A percentile compares a stretch with the other conserved stretches of the same genome.
Conservation (phyloP, 2,329 filamentous ascomycete genomes). For the Colletotrichum sp. region DNA sequence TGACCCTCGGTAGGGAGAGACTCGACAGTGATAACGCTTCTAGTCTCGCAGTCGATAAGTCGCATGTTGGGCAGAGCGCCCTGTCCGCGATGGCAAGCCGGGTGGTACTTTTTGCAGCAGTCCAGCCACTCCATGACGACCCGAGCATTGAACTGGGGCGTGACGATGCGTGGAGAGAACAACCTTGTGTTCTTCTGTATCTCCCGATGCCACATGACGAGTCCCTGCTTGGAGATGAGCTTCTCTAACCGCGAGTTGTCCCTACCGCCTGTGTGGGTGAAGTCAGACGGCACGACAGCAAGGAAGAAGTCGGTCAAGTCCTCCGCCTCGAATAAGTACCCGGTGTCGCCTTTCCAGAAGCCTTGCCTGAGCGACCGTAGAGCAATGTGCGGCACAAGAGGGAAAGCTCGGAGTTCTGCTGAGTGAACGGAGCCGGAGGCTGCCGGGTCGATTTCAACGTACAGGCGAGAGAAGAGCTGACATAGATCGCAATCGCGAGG, state of each 20-base stretch:
- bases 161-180: neutral
- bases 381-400: neutral
- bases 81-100: neutral
- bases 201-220: constrained; percentile 3
- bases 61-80: neutral
- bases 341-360: neutral
- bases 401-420: neutral
- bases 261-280: neutral
- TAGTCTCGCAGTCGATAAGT: neutral
- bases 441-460: neutral
- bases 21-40: neutral
- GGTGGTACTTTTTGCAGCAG: neutral
- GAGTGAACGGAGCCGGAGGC: neutral
- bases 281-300: neutral
- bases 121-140: neutral
- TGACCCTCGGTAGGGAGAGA: neutral
- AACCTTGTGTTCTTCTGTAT: neutral
- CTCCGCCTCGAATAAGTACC: neutral
- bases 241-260: neutral
- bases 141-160: neutral
- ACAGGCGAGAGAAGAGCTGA: neutral
- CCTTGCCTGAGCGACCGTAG: neutral
- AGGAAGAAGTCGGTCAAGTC: constrained; percentile 4
- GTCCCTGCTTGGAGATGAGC: neutral
- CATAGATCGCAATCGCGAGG: neutral